Conservation (phyloP, 257 asterid species). For the Jasminum sambac region DNA sequence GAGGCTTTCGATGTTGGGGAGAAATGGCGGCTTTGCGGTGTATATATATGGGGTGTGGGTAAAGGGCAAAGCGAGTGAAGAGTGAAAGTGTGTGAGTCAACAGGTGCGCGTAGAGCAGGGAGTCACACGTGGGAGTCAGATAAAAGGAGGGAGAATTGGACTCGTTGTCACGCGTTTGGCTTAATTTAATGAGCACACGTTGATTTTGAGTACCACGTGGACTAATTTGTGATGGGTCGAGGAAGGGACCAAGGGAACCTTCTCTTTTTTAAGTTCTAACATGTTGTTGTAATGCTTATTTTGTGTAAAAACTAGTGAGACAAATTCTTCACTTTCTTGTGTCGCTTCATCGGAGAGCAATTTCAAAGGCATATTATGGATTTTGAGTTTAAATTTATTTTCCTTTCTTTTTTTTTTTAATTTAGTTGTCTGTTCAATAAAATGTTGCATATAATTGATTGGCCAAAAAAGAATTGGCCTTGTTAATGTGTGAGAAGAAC, state of each 20-base stretch:
- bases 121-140: neutral
- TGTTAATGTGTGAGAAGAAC: no score
- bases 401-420: no score
- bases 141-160: no score
- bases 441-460: no score
- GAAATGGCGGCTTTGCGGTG: slow-evolving; percentile 8
- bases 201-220: neutral
- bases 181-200: neutral
- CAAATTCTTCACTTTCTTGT: no score
- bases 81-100: slow-evolving; percentile 1
- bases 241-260: neutral
- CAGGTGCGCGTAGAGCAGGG: slow-evolving; percentile 4
- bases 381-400: no score
- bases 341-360: no score
- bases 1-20: neutral
- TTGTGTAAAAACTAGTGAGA: no score
- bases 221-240: neutral
- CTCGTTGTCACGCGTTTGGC: neutral
- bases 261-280: neutral
- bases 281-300: no score
- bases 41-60: neutral
- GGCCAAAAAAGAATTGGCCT: no score
- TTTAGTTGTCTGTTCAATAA: no score
- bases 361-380: no score
- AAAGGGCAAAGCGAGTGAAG: neutral